Evolutionary conservation across 2,329 filamentous ascomycete species (phyloP).

Genomic region (Scytalidium lignicola): DNA sequence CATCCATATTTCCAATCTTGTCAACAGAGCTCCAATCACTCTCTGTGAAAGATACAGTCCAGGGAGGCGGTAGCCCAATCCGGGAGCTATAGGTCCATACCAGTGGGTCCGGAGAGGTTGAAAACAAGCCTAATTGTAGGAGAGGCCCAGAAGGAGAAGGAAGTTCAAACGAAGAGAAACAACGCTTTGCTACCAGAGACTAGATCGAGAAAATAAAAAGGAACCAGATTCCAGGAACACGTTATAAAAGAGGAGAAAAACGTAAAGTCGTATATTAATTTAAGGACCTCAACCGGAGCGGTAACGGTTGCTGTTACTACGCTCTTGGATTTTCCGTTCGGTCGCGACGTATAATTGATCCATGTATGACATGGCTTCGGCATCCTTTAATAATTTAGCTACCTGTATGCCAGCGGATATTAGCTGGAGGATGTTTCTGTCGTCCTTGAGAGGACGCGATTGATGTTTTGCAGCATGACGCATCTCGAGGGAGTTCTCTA

Average conservation of each 20-base stretch:
- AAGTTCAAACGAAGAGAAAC: not conserved
- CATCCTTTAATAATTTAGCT: slow-evolving; percentile 81
- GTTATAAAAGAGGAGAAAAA: not conserved
- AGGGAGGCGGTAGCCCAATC: not conserved
- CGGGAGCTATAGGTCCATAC: not conserved
- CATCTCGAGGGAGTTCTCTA: slow-evolving; percentile 88
- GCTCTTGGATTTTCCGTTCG: slow-evolving; percentile 71
- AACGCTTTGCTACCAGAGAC: not conserved
- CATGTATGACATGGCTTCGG: slow-evolving; percentile 64
- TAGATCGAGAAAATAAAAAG: not conserved
- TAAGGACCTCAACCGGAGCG: slow-evolving; percentile 7
- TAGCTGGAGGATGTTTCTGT: slow-evolving; percentile 81
- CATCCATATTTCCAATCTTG: not conserved
- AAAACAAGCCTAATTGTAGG: not conserved
- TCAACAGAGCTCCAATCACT: not conserved
- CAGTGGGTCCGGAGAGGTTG: not conserved
- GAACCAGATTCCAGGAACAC: not conserved
- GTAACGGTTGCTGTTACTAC: slow-evolving; percentile 35
- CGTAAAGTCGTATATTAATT: not conserved
- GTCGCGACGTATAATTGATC: slow-evolving; percentile 78
- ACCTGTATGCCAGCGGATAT: slow-evolving; percentile 85
- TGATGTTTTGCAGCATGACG: slow-evolving; percentile 80
- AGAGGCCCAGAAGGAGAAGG: not conserved
- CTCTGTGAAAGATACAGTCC: not conserved
- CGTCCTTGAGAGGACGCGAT: slow-evolving; percentile 77